These are phyloP conservation scores for Nicotiana undulata DNA, from an alignment of 257 asterid species.

Conservation along the genomic window DNA sequence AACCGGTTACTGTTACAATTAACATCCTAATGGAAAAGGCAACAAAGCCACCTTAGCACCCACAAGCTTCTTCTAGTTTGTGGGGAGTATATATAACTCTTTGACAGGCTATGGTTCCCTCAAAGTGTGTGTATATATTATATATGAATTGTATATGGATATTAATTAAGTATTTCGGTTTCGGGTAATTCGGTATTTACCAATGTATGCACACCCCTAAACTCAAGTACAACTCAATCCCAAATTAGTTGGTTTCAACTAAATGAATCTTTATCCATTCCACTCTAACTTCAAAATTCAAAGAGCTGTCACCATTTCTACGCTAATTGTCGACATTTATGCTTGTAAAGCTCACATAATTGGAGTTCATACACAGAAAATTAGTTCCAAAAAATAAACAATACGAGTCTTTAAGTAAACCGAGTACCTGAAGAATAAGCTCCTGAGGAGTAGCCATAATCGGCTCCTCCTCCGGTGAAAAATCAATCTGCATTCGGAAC, in stretches of 20 bases:
- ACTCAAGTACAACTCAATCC: background rate
- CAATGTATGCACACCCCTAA: too few species aligned
- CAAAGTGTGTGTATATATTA: too few species aligned
- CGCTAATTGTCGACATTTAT: background rate
- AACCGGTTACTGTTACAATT: too few species aligned
- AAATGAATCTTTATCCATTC: background rate
- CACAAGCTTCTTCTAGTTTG: too few species aligned
- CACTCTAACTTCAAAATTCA: background rate
- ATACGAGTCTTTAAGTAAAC: background rate
- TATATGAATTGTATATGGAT: too few species aligned
- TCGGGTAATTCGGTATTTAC: too few species aligned
- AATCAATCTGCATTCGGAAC: slow-evolving; percentile 60
- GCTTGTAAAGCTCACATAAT: background rate
- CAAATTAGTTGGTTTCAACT: background rate
- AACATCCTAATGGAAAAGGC: too few species aligned
- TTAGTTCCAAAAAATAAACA: background rate
- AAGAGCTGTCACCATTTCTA: background rate
- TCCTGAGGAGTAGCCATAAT: slow-evolving; percentile 26
- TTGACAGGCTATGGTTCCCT: too few species aligned
- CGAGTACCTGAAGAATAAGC: slow-evolving; percentile 48
- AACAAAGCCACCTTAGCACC: too few species aligned
- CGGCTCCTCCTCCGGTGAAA: slow-evolving; percentile 31
- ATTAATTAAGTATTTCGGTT: too few species aligned
- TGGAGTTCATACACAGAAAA: background rate
- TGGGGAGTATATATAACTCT: too few species aligned